Evolutionary conservation across 148 eudicot species (phyloP), one percentile per base, ranked within the genome.

Genomic region (Bassia scoparia): DNA sequence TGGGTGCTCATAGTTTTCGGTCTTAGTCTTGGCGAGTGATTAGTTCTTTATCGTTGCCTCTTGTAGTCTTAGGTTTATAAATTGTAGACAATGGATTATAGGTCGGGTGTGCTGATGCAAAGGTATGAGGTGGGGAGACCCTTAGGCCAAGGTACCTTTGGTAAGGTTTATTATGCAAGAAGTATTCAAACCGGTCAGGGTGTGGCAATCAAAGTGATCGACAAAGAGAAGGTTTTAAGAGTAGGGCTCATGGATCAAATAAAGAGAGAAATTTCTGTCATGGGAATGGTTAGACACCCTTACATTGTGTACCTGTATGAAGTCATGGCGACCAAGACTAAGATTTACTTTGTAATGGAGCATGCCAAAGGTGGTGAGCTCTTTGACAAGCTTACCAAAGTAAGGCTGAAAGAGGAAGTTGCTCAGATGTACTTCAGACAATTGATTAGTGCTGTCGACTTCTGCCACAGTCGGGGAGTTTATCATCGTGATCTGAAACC

Each of bases 401-500:
- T 90, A 7, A 87, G 68, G 81, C 82, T 91, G 41, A 83, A 86
- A 75, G 91, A 89, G 68, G 86, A 84, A 38, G 72, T 76, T 78
- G 97, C 91, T 54, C 86, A 84, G 31, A 84, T 80, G 62, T 91
- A 91, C 67, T 91, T 91, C 44, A 80, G 72, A 61, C 91, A 91
- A 79, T 76, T 91, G 71, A 84, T 91, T 37, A 61, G 60, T 70
- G 97, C 97, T 13, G 80, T 91, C 52, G 97, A 87, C 30, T 89
- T 86, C 62, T 92, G 97, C 82, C 97, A 92, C 62, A 85, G 95
- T 63, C 82, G 90, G 74, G 94, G 90, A 21, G 97, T 91, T 61
- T 91, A 80, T 72, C 97, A 91, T 72, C 89, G 97, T n/a, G 97
- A 92, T 79, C 77, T 92, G 26, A 92, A 92, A 60, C 97, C 92